Base-by-base conservation (phyloP, 2,329 filamentous ascomycete genomes). In the Graphilbum fragrans region DNA sequence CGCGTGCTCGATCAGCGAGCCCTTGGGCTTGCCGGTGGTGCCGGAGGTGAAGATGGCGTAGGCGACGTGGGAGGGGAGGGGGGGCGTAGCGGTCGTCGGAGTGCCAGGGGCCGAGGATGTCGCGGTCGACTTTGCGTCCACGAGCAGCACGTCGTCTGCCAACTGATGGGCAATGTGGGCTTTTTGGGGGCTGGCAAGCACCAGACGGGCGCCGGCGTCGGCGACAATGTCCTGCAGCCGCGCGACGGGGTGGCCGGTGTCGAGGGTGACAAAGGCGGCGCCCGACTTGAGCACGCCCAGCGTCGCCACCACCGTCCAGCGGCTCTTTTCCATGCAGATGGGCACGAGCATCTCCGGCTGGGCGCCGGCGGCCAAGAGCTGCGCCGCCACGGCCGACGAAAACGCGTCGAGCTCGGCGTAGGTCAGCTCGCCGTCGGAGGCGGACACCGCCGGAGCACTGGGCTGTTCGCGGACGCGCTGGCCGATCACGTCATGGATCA, bases 321-420 rank as follows among this genome's bases (percentile, higher is more conserved):
- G 61, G 18, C 73, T 82, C 59, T 85, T 87, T 35, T 83, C 75
- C 52, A 86, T 67, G 17, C 80, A 71, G 6, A 87, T 66, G 5
- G 77, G 77, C 2, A 87, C 69, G 4, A 82, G 62, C 8, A 72
- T 64, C 10, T 73, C 69, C 1, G 66, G 62, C 0, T 61, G 57
- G 0, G 75, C 64, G 0, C 74, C 74, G 12, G 57, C 19, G 66
- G 61, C 33, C 16, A n/a, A 11, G 20, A 35, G 32, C 7, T 19
- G 21, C 9, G 5, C 14, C 17, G 29, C 29, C 17, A 34, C 16
- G 4, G 12, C 9, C 11, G 3, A 67, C 54, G 0, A 86, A 63
- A 39, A 20, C 11, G 37, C 34, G 27, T 56, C 52, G 17, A 61
- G 43, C 38, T 58, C 47, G 10, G 41, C 42, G 39, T 60, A 57